Percentiles rank a stretch among this genome's conserved stretches.
phyloP scores from a whole-genome alignment of 345 rosid species.

The Lepidium aucheri region DNA sequence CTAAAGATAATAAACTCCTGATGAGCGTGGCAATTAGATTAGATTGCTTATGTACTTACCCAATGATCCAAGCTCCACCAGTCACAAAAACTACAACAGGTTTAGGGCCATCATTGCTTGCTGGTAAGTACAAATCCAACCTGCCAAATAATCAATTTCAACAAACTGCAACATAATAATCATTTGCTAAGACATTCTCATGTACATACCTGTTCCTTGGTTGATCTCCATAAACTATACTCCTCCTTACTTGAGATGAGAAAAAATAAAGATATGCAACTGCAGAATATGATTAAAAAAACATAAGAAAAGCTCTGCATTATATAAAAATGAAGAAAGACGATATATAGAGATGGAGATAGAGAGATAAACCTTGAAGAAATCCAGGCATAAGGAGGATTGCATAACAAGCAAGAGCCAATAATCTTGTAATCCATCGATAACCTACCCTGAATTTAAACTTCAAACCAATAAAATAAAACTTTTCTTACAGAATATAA shows the following conservation, averaged over 20 bases:
- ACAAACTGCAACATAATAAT: not conserved
- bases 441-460: constrained; percentile 86
- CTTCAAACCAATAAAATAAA: constrained; percentile 6
- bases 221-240: constrained; percentile 87
- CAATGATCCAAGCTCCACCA: constrained; percentile 99
- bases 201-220: constrained; percentile 79
- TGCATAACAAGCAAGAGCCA: constrained; percentile 78
- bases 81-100: constrained; percentile 93
- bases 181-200: not conserved
- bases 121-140: constrained; percentile 82
- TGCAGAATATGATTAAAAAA: constrained; percentile 26
- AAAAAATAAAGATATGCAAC: constrained; percentile 83
- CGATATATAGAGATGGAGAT: no score
- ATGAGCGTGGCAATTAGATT: not conserved
- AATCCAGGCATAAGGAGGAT: constrained; percentile 88
- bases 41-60: constrained; percentile 35
- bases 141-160: constrained; percentile 26
- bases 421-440: constrained; percentile 67
- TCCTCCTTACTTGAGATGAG: constrained; percentile 64
- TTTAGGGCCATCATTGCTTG: constrained; percentile 48
- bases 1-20: no score
- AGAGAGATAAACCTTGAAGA: constrained; percentile 55
- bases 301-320: no score
- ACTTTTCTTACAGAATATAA: not conserved
- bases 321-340: no score